phyloP scores from a whole-genome alignment of 176 grass and related monocot genomes.

The Raddia guianensis region DNA sequence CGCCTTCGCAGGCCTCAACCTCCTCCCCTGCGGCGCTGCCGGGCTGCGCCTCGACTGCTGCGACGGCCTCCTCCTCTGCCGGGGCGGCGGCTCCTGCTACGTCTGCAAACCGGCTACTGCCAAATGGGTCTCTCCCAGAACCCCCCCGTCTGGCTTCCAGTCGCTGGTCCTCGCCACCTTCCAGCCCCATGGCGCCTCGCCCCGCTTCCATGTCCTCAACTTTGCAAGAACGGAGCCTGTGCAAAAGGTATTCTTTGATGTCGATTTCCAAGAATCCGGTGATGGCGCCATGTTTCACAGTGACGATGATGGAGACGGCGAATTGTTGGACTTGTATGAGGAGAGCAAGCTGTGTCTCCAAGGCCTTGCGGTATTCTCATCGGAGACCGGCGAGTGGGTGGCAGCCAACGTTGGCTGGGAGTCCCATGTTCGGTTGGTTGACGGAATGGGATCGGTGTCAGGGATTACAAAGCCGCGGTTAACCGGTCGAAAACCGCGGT shows the following conservation, averaged over 20 bases:
- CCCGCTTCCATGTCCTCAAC: slow-evolving; percentile 1
- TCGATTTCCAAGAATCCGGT: neutral
- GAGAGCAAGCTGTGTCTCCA: neutral
- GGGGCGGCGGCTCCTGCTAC: neutral
- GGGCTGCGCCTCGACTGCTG: slow-evolving; percentile 3
- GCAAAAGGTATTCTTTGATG: neutral
- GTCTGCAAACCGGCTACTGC: slow-evolving; percentile 31
- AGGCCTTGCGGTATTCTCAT: slow-evolving; percentile 33
- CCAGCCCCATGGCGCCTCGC: neutral
- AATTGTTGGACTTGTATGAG: neutral
- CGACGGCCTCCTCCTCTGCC: slow-evolving; percentile 37
- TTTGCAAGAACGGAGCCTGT: neutral
- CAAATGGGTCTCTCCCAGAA: neutral
- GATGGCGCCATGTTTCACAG: neutral
- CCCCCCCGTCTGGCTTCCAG: neutral
- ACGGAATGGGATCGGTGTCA: slow-evolving; percentile 20
- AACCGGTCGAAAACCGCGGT: too few relatives aligned
- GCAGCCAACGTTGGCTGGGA: neutral
- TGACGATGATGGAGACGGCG: neutral
- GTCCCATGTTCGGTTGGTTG: neutral
- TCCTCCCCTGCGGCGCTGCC: slow-evolving; percentile 3
- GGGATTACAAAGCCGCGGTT: too few relatives aligned
- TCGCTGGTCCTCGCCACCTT: slow-evolving; percentile 1
- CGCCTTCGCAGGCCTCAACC: neutral
- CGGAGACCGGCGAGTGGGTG: neutral